Conservation (phyloP, 495 filamentous ascomycete species). For the Penicillium diatomitis region DNA sequence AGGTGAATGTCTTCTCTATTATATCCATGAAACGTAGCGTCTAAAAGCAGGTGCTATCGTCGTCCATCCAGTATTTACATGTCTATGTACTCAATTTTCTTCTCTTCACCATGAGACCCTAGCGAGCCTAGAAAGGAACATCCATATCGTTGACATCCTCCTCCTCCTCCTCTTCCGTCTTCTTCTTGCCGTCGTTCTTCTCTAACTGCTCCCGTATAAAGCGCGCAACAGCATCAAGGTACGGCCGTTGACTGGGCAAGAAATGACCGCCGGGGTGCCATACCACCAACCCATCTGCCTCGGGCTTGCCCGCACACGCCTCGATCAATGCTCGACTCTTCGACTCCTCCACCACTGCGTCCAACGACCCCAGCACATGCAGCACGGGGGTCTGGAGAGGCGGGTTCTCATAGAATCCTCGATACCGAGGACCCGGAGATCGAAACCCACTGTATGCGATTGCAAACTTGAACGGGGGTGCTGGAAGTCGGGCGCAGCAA, state of each 20-base stretch:
- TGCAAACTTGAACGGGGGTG: conserved; percentile 66
- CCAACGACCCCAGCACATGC: conserved; percentile 75
- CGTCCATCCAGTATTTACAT: background rate
- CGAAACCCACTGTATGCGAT: conserved; percentile 73
- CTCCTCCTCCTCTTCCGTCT: conserved; percentile 40
- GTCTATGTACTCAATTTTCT: background rate
- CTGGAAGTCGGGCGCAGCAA: conserved; percentile 30
- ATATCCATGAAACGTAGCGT: no score
- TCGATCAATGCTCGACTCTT: conserved; percentile 57
- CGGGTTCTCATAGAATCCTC: conserved; percentile 61
- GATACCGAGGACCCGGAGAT: conserved; percentile 52
- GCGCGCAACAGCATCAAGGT: conserved; percentile 59
- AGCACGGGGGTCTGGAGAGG: conserved; percentile 66
- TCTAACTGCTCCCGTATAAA: conserved; percentile 62
- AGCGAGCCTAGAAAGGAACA: conserved; percentile 44
- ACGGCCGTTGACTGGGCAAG: conserved; percentile 72
- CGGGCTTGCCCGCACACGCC: conserved; percentile 47
- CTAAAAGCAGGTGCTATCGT: no score
- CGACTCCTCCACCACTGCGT: conserved; percentile 79
- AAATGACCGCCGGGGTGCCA: conserved; percentile 92
- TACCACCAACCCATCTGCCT: conserved; percentile 52
- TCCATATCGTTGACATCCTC: conserved; percentile 57
- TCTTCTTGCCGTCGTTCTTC: conserved; percentile 11
- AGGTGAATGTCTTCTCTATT: no score
- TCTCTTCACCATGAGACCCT: background rate